Conservation (phyloP, 2,329 filamentous ascomycete genomes). For the Pseudogymnoascus sp. region DNA sequence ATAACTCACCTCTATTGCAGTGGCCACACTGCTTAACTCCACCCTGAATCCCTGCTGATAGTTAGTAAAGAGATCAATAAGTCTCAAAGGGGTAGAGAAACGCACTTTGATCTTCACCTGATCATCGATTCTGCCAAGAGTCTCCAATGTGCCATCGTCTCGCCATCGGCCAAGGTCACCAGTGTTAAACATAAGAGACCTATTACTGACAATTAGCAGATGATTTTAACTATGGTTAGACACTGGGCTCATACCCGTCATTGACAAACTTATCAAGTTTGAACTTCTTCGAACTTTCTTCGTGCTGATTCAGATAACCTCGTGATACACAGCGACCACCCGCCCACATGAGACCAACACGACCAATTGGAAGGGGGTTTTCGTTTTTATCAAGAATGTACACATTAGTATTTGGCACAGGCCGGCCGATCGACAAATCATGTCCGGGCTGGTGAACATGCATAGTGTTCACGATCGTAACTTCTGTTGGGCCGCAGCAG, state of each 20-base stretch:
- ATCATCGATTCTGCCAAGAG: constrained; percentile 51
- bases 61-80: background rate
- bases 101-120: constrained; percentile 53
- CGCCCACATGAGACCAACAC: constrained; percentile 49
- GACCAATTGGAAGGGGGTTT: constrained; percentile 39
- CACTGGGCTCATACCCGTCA: constrained; percentile 39
- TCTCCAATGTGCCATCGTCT: constrained; percentile 45
- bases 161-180: constrained; percentile 52
- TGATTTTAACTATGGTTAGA: background rate
- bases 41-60: constrained; percentile 46
- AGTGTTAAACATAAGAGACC: constrained; percentile 51
- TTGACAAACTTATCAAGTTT: constrained; percentile 43
- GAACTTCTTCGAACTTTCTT: constrained; percentile 44
- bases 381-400: constrained; percentile 45
- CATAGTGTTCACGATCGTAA: constrained; percentile 53
- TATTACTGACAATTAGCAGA: constrained; percentile 17
- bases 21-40: constrained; percentile 51
- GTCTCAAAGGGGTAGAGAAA: background rate
- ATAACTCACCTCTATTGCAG: constrained; percentile 38
- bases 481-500: constrained; percentile 53
- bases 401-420: constrained; percentile 49
- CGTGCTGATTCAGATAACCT: constrained; percentile 48
- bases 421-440: constrained; percentile 46
- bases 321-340: constrained; percentile 48
- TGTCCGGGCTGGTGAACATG: constrained; percentile 41